These are phyloP conservation scores for Kurtzmaniella quercitrusa DNA, from an alignment of 1,139 yeast species.

Conservation along the genomic window DNA sequence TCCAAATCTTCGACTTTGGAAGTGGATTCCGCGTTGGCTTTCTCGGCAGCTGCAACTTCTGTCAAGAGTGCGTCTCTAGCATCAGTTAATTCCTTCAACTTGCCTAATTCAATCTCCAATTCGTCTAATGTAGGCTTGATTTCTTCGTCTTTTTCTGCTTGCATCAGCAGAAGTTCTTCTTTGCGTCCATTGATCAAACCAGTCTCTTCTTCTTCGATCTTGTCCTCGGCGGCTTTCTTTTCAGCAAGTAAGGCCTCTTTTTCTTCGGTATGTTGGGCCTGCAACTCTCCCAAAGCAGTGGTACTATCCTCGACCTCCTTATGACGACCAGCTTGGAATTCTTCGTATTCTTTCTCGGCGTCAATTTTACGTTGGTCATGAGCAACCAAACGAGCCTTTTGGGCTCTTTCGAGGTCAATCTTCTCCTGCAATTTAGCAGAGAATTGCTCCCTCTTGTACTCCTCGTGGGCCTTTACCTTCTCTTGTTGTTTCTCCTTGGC, in stretches of 20 bases:
- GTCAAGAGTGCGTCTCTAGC: conserved; percentile 32
- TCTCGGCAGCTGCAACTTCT: conserved; percentile 32
- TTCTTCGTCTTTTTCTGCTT: conserved; percentile 41
- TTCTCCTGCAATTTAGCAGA: conserved; percentile 47
- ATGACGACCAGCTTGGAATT: conserved; percentile 31
- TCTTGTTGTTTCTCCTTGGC: conserved; percentile 30
- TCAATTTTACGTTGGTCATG: conserved; percentile 38
- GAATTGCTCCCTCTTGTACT: conserved; percentile 47
- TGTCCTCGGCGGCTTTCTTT: conserved; percentile 38
- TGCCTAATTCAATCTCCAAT: conserved; percentile 33
- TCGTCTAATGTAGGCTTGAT: conserved; percentile 40
- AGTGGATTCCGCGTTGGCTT: conserved; percentile 30
- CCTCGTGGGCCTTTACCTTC: conserved; percentile 29
- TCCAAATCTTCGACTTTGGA: conserved; percentile 32
- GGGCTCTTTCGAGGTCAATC: conserved; percentile 35
- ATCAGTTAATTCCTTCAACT: conserved; percentile 36
- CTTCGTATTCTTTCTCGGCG: conserved; percentile 34
- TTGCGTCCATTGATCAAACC: conserved; percentile 36
- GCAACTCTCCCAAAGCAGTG: conserved; percentile 31
- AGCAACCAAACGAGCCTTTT: conserved; percentile 30
- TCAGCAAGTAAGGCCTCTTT: conserved; percentile 35
- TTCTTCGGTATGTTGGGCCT: conserved; percentile 30
- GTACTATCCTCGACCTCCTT: conserved; percentile 33
- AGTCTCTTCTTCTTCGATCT: conserved; percentile 40
- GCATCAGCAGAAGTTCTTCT: conserved; percentile 41